A percentile compares a stretch with the other conserved stretches of the same genome.
These are phyloP conservation scores for Vigna hirtella DNA, from an alignment of 306 rosid species.

Conservation along the genomic window DNA sequence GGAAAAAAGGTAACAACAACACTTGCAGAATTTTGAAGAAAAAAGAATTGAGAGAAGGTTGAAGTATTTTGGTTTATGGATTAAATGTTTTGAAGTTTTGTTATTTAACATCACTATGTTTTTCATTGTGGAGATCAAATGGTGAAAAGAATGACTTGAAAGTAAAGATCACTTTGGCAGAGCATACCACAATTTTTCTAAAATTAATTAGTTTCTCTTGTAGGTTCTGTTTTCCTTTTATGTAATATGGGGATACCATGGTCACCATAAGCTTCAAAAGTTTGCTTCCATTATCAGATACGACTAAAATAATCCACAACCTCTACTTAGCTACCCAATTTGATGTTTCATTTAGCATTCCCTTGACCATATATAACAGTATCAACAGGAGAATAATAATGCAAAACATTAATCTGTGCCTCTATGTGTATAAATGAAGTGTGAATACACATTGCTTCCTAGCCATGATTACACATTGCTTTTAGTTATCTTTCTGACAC, in stretches of 20 bases:
- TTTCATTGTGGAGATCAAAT: constrained; percentile 52
- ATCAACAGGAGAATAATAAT: neutral
- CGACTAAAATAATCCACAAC: constrained; percentile 25
- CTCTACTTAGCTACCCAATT: neutral
- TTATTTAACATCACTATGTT: constrained; percentile 36
- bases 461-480: neutral
- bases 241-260: constrained; percentile 44
- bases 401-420: constrained; percentile 10
- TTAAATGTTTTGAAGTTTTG: constrained; percentile 28
- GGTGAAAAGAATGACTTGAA: constrained; percentile 37
- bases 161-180: constrained; percentile 47
- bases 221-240: constrained; percentile 32
- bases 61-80: constrained; percentile 24
- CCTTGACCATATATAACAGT: neutral
- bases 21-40: constrained; percentile 23
- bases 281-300: constrained; percentile 35
- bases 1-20: constrained; percentile 13
- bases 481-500: neutral
- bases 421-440: neutral
- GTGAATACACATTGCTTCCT: neutral
- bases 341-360: constrained; percentile 15
- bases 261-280: constrained; percentile 34
- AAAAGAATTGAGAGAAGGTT: constrained; percentile 15
- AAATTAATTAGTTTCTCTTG: constrained; percentile 36
- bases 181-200: constrained; percentile 47